Evolutionary conservation across 345 rosid genomes (phyloP), one percentile per base, ranked within the genome.

Genomic region (Dovyalis caffra): DNA sequence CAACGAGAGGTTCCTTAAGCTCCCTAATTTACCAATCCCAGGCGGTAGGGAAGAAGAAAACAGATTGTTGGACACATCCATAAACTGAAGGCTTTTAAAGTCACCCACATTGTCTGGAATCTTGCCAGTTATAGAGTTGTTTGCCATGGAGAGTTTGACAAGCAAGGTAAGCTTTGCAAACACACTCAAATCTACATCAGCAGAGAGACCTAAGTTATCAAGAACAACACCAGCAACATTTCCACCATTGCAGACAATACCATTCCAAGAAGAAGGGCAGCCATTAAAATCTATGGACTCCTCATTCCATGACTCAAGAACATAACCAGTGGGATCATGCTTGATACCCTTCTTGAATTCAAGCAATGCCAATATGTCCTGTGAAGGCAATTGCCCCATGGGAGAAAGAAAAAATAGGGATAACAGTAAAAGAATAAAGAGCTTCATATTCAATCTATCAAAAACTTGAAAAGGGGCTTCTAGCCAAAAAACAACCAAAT

Each of bases 221-320:
- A 95, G 91, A 75, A 93, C 87, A 78, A 95, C 88, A 60, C 86
- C 98, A 70, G 99, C 99, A 47, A 95, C 93, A 83, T 90, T 91
- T 37, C 88, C 97, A 16, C 90, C 94, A 75, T 91, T 95, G 76
- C 99, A 95, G 43, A 95, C 88, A 11, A 95, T 85, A 15, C 99
- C 99, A 80, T 95, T 93, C 99, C 99, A 95, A 0, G 97, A 89
- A 74, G 99, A 83, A 79, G 99, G 99, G 66, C 99, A 95, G 25
- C 99, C 99, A 78, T 93, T 82, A 72, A 95, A 95, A 76, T 93
- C 96, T 25, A 93, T 93, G 31, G 99, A 91, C 82, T 93, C 99
- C 47, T 95, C 97, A 66, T 90, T 93, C 99, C 99, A 95, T 23
- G 99, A 95, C 69, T 86, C 60, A 68, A 95, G 90, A 11, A 95